Percentiles rank a stretch among this genome's conserved stretches.
Conservation (phyloP, 108 stramenopile species). For the Hondaea fermentalgiana region DNA sequence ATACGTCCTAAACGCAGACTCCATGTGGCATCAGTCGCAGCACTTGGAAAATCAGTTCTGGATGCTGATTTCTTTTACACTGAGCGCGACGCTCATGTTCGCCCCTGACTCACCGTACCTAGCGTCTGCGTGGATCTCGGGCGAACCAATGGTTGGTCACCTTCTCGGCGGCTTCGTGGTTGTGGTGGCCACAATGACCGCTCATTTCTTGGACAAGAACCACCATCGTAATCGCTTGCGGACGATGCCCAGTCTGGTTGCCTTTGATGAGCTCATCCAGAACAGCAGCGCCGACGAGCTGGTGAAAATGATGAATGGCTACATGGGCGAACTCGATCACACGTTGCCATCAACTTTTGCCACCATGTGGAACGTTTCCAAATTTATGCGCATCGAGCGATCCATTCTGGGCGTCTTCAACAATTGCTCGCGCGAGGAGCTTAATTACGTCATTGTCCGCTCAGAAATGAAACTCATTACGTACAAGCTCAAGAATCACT, state of each 20-base stretch:
- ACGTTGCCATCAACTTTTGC: neutral
- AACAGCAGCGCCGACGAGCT: neutral
- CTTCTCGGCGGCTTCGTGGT: neutral
- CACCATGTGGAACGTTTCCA: neutral
- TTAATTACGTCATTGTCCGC: conserved; percentile 42
- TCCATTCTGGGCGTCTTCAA: conserved; percentile 36
- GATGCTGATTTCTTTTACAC: neutral
- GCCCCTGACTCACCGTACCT: neutral
- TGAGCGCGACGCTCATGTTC: neutral
- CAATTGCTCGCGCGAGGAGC: conserved; percentile 41
- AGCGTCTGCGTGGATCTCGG: neutral
- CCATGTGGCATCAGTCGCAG: conserved; percentile 14
- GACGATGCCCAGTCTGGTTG: neutral
- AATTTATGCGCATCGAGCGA: conserved; percentile 10
- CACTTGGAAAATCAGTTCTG: conserved; percentile 7
- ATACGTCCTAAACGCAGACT: neutral
- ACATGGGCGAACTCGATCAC: neutral
- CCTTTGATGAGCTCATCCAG: neutral
- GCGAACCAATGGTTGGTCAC: neutral
- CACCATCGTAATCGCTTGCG: neutral
- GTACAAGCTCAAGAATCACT: conserved; percentile 54
- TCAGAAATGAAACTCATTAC: conserved; percentile 37
- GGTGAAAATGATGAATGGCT: neutral
- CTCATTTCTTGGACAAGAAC: neutral
- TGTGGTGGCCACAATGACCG: neutral